phyloP scores from a whole-genome alignment of 805 yeast genomes.

The Hemisphaericaspora nanyangensis region DNA sequence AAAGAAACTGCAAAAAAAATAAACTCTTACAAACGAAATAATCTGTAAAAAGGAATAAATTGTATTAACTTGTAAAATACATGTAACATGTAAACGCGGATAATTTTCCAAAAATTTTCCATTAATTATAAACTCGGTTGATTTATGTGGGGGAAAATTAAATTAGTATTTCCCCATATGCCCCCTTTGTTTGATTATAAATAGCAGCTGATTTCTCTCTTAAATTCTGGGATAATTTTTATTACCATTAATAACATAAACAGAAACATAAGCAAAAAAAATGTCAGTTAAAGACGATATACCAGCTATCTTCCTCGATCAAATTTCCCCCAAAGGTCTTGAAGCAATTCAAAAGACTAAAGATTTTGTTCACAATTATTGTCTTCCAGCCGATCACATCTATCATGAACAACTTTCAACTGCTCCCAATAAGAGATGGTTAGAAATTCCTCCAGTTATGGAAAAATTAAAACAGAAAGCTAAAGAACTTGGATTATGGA shows the following conservation, averaged over 20 bases:
- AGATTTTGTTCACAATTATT: constrained; percentile 52
- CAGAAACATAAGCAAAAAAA: not conserved
- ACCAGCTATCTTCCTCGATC: constrained; percentile 37
- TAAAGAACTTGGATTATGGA: constrained; percentile 53
- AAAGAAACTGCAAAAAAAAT: too few relatives aligned
- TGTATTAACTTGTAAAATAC: too few relatives aligned
- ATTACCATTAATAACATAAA: not conserved
- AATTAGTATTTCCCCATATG: too few relatives aligned
- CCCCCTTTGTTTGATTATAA: too few relatives aligned
- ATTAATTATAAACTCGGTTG: constrained; percentile 2
- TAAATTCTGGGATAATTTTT: too few relatives aligned
- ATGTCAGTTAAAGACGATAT: constrained; percentile 27
- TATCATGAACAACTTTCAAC: constrained; percentile 37
- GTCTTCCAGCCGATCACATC: constrained; percentile 52
- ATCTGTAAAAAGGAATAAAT: too few relatives aligned
- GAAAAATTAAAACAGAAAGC: constrained; percentile 54
- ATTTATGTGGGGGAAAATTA: constrained; percentile 1
- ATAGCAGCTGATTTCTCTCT: too few relatives aligned
- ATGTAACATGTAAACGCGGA: too few relatives aligned
- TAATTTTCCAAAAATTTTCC: too few relatives aligned
- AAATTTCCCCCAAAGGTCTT: constrained; percentile 32
- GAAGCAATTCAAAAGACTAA: constrained; percentile 39
- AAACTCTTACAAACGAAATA: too few relatives aligned
- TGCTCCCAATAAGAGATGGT: constrained; percentile 46
- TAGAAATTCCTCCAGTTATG: constrained; percentile 40